phyloP scores from a whole-genome alignment of 2,329 filamentous ascomycete species.

The Diaporthe nobilis region DNA sequence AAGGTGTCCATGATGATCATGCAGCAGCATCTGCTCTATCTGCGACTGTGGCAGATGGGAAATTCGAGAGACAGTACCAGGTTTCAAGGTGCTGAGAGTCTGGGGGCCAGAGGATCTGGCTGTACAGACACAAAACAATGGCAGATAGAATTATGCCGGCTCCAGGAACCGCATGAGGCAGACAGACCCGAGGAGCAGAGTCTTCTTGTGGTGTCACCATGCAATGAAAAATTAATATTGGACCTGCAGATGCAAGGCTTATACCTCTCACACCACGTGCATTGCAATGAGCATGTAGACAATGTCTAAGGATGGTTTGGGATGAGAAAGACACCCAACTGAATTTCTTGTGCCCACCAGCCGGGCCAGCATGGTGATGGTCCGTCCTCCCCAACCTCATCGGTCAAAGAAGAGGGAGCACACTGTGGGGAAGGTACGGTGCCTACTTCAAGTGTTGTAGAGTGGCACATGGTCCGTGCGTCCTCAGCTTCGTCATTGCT shows the following conservation, averaged over 20 bases:
- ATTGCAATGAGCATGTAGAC: neutral
- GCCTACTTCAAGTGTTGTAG: too few species aligned
- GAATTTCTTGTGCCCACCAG: too few species aligned
- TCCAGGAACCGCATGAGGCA: neutral
- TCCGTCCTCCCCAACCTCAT: neutral
- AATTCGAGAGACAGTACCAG: neutral
- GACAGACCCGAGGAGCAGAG: neutral
- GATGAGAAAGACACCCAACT: neutral
- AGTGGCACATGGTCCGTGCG: conserved; percentile 15
- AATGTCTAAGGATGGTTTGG: neutral
- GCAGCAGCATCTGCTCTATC: neutral
- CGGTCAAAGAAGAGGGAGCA: neutral
- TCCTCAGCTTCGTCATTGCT: conserved; percentile 32
- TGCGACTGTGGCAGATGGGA: too few species aligned
- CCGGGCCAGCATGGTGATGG: neutral
- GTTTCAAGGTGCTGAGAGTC: neutral
- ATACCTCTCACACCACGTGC: neutral
- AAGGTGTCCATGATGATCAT: neutral
- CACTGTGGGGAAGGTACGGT: neutral
- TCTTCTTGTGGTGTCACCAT: neutral
- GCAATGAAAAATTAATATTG: conserved; percentile 15
- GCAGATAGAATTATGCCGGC: conserved; percentile 18
- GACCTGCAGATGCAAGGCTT: neutral
- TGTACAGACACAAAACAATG: conserved; percentile 10
- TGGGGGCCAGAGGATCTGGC: conserved; percentile 9